These are phyloP conservation scores for Phytophthora capsici DNA, from an alignment of 352 stramenopile genomes.

Conservation along the genomic window DNA sequence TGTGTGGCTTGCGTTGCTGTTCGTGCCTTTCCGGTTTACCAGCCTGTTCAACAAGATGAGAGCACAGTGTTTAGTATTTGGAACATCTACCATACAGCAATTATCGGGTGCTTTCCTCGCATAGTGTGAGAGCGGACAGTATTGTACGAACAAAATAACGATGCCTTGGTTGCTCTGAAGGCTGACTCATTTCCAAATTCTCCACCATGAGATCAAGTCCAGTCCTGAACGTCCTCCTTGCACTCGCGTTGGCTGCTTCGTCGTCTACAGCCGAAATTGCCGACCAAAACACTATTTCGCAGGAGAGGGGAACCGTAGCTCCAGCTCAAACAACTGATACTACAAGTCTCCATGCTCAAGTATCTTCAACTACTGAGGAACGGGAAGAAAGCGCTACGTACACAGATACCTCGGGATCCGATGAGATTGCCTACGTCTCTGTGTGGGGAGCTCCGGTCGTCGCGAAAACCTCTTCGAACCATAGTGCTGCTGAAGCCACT, in stretches of 20 bases:
- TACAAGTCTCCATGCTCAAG: background rate
- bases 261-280: background rate
- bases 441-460: conserved; percentile 24
- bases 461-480: conserved; percentile 17
- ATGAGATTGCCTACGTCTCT: conserved; percentile 7
- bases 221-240: background rate
- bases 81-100: background rate
- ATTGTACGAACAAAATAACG: background rate
- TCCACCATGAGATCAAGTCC: conserved; percentile 4
- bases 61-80: background rate
- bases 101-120: background rate
- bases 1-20: background rate
- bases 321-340: background rate
- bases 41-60: conserved; percentile 3
- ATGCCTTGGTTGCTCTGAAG: background rate
- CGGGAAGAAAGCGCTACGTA: background rate
- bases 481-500: conserved; percentile 8
- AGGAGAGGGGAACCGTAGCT: background rate
- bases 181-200: background rate
- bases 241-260: background rate
- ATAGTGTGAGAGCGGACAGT: background rate
- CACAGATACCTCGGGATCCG: conserved; percentile 1
- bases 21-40: background rate
- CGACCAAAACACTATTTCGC: background rate
- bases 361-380: background rate